These are phyloP conservation scores for Chaetomium sp. DNA, from an alignment of 2,329 filamentous ascomycete species.

Conservation along the genomic window DNA sequence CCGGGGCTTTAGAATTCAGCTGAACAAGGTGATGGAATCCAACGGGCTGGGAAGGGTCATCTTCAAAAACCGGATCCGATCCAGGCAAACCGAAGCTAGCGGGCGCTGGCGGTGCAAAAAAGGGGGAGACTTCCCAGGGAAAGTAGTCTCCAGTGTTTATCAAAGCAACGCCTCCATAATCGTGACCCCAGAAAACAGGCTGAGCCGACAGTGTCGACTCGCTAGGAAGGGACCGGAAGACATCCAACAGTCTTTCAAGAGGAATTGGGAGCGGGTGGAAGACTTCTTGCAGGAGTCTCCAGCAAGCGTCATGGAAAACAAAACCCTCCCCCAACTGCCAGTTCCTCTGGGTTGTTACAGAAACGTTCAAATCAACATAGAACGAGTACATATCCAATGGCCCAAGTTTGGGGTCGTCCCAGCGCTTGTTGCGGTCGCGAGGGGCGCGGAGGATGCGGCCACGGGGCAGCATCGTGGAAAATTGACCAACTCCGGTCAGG, in stretches of 20 bases:
- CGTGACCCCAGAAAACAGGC: not conserved
- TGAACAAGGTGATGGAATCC: not conserved
- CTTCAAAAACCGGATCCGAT: not conserved
- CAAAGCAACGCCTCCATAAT: not conserved
- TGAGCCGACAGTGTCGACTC: no score
- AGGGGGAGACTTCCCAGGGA: not conserved
- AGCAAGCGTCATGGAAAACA: conserved; percentile 6
- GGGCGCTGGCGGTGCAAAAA: no score
- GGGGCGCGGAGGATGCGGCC: no score
- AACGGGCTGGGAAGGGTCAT: not conserved
- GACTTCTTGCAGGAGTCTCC: not conserved
- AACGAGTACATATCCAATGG: no score
- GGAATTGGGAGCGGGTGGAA: not conserved
- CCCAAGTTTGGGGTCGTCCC: no score
- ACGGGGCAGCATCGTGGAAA: no score
- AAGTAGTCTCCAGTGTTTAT: not conserved
- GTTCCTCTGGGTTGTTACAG: no score
- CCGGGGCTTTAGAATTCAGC: not conserved
- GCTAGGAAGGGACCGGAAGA: not conserved
- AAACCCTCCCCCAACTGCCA: not conserved
- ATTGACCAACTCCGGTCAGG: no score
- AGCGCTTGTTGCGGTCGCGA: no score
- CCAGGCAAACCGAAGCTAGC: no score
- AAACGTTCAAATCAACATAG: no score
- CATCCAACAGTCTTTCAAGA: not conserved